A percentile compares a stretch with the other conserved stretches of the same genome.
Conservation (phyloP, 345 rosid species). For the Litchi chinensis region DNA sequence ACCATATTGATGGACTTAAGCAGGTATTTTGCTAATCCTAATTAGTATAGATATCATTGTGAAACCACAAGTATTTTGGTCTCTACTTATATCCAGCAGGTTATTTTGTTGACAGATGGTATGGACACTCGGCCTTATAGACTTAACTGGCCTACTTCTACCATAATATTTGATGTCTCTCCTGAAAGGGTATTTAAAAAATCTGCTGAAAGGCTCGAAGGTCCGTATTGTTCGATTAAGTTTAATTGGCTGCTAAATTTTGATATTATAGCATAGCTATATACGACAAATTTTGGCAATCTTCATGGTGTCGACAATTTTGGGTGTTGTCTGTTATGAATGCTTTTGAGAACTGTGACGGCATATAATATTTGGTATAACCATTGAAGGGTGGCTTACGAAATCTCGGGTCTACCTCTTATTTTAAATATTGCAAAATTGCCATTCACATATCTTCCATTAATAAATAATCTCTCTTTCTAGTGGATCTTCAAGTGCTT, state of each 20-base stretch:
- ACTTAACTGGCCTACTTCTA: slow-evolving; percentile 85
- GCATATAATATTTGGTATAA: too few relatives aligned
- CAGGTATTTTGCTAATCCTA: slow-evolving; percentile 50
- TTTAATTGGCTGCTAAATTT: background rate
- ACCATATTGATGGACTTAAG: slow-evolving; percentile 70
- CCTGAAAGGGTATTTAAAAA: slow-evolving; percentile 56
- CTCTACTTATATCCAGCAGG: slow-evolving; percentile 48
- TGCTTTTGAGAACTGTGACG: background rate
- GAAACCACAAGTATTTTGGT: slow-evolving; percentile 3
- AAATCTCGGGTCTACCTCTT: background rate
- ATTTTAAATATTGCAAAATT: background rate
- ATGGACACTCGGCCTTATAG: slow-evolving; percentile 95
- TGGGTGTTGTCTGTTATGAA: background rate
- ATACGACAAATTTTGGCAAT: background rate
- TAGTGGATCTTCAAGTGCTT: background rate
- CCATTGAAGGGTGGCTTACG: background rate
- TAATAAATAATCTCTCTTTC: background rate
- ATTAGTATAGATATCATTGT: slow-evolving; percentile 9
- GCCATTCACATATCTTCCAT: background rate
- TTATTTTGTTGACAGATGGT: slow-evolving; percentile 87
- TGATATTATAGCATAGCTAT: background rate
- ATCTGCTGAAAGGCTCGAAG: slow-evolving; percentile 68
- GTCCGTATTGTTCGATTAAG: slow-evolving; percentile 34
- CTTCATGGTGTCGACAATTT: background rate
- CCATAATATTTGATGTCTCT: slow-evolving; percentile 80